Base-by-base conservation (phyloP, 352 stramenopile species). In the Phytophthora constricta region DNA sequence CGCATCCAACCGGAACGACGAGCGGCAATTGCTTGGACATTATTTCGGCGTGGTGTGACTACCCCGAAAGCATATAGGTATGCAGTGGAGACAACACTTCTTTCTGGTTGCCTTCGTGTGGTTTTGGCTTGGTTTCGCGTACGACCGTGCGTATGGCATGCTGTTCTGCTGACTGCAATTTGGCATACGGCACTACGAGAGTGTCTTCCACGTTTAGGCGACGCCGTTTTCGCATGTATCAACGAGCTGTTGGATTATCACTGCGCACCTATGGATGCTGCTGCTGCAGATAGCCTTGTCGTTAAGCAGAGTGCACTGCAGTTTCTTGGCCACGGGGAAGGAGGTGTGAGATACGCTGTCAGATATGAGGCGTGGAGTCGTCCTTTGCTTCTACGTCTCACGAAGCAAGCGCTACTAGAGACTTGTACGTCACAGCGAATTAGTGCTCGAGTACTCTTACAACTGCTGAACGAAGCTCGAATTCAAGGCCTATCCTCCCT, bases 71-170 rank as follows among this genome's bases (percentile, higher is more conserved):
- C 70, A 3, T 70, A 76, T 54, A 58, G 60, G 31, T 71, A 76
- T 55, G 56, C 52, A 17, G 67, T 88, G 8, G 84, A 93, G 59
- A 69, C 61, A 23, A 63, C 59, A 20, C 64, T 95, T 47, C 79
- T 93, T 19, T 51, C 65, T 25, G 80, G 79, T 11, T 82, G 75
- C 28, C 63, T 90, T 22, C 55, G 54, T 0, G 72, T 93, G 8
- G 79, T 84, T 20, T 68, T 90, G 17, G 58, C 72, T 19, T 95
- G 87, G 87, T 87, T 89, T 62, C 62, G 77, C 53, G 61, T 57
- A 17, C 66, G 75, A 5, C 81, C 87, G 14, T 90, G 84, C 50
- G 80, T 83, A 26, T 95, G 87, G 87, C 84, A 95, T 51, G 84
- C 79, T 20, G 69, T 62, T 27, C 74, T 86, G 62, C 60, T 91